phyloP scores from a whole-genome alignment of 805 yeast species.

The Metschnikowia vanudenii region DNA sequence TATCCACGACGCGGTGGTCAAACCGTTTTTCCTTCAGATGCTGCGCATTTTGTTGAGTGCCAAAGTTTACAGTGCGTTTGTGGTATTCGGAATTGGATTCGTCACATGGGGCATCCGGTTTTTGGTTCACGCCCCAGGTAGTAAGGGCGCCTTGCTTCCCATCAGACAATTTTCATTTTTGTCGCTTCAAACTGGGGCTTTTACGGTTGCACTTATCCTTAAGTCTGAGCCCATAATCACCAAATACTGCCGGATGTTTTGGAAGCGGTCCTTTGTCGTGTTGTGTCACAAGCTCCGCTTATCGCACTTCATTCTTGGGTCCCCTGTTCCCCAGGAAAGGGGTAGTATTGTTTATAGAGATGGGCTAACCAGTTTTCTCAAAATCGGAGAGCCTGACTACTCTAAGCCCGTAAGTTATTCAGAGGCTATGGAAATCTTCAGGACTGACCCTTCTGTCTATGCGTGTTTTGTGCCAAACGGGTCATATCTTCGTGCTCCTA shows the following conservation, averaged over 20 bases:
- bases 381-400: slow-evolving; percentile 50
- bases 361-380: slow-evolving; percentile 42
- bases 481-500: slow-evolving; percentile 80
- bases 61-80: slow-evolving; percentile 69
- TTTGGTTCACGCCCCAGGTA: slow-evolving; percentile 20
- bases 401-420: slow-evolving; percentile 50
- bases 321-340: slow-evolving; percentile 62
- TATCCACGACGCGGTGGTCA: slow-evolving; percentile 80
- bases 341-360: slow-evolving; percentile 64
- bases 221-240: slow-evolving; percentile 7
- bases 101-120: slow-evolving; percentile 50
- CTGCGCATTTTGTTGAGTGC: slow-evolving; percentile 72
- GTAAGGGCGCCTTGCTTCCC: slow-evolving; percentile 26
- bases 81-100: slow-evolving; percentile 70
- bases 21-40: slow-evolving; percentile 70
- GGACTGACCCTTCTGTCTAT: slow-evolving; percentile 36
- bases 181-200: slow-evolving; percentile 2
- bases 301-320: slow-evolving; percentile 76
- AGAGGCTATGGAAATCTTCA: slow-evolving; percentile 47
- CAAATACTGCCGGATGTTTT: slow-evolving; percentile 48
- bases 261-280: slow-evolving; percentile 59
- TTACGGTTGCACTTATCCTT: slow-evolving; percentile 6
- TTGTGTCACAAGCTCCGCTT: slow-evolving; percentile 60
- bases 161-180: slow-evolving; percentile 17
- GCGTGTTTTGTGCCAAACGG: slow-evolving; percentile 82